Evolutionary conservation across 2,329 filamentous ascomycete genomes (phyloP).

Genomic region (Amphichorda felina): DNA sequence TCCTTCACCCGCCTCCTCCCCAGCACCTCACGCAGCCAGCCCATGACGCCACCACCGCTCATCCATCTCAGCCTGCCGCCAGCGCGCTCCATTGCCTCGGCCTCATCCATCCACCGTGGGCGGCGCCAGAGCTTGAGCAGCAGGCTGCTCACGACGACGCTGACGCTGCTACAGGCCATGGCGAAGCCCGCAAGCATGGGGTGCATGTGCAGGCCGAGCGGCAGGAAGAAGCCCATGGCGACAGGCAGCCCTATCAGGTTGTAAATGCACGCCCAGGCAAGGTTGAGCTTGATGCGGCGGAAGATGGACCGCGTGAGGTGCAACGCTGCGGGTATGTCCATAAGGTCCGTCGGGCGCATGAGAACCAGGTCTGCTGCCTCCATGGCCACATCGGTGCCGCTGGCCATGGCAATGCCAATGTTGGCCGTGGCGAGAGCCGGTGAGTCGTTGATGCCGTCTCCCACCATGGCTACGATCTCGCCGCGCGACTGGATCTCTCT

Average conservation of each 20-base stretch:
- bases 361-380: slow-evolving; percentile 93
- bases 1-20: slow-evolving; percentile 24
- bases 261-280: slow-evolving; percentile 87
- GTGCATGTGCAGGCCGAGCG: slow-evolving; percentile 76
- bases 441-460: slow-evolving; percentile 97
- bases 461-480: slow-evolving; percentile 86
- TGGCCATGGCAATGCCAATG: slow-evolving; percentile 84
- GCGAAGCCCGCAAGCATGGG: slow-evolving; percentile 91
- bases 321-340: slow-evolving; percentile 83
- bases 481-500: slow-evolving; percentile 62
- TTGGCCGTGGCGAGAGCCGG: slow-evolving; percentile 87
- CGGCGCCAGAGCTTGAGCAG: slow-evolving; percentile 79
- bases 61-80: slow-evolving; percentile 18
- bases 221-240: slow-evolving; percentile 92
- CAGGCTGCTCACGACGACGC: slow-evolving; percentile 74
- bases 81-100: slow-evolving; percentile 44
- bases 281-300: slow-evolving; percentile 82
- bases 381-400: slow-evolving; percentile 93
- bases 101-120: slow-evolving; percentile 76
- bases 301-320: slow-evolving; percentile 79
- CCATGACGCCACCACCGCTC: slow-evolving; percentile 28
- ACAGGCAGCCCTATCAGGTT: slow-evolving; percentile 87
- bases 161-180: slow-evolving; percentile 86
- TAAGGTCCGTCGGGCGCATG: slow-evolving; percentile 83
- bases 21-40: slow-evolving; percentile 28